Evolutionary conservation across 805 yeast genomes (phyloP), one percentile per base, ranked within the genome.

Genomic region (Ogataea kodamae): DNA sequence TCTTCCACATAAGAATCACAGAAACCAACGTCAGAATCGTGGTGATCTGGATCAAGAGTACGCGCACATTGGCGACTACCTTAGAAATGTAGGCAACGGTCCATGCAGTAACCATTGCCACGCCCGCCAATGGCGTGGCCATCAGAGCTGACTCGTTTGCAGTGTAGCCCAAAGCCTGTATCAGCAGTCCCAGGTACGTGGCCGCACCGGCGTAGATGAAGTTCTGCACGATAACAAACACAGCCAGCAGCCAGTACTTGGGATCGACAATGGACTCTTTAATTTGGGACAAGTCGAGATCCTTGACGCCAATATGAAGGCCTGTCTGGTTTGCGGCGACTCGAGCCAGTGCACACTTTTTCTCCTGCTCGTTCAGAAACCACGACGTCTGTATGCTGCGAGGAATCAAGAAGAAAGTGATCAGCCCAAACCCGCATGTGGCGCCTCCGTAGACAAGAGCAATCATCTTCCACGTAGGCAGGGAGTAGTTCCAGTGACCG

Each of bases 151-250:
- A 62, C 40, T 36, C 69, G 57, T 46, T 70, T 28, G 33, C 45
- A 25, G 55, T 37, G 35, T 47, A 61, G 2, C 59, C 58, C 33
- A 55, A 49, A 18, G 70, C 69, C 51, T 55, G 46, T 62, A 74
- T 54, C 22, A 73, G 52, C 35, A 72, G n/a, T n/a, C n/a, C n/a
- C n/a, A 64, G 27, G 71, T 61, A 72, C 48, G 66, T 71, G 13
- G 76, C 63, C 26, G 70, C 52, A 29, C 78, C 83, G 43, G 81
- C 81, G 43, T 74, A 72, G 32, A 80, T 79, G 37, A 78, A 64
- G 40, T 68, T 55, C 24, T 70, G 52, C 15, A 67, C 62, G 40
- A 54, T 56, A 44, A 34, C 59, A 48, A 54, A 59, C 25, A 55
- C 57, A 54, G 32, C 68, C 48, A 48, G 39, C 9, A 43, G 28